A percentile compares a stretch with the other conserved stretches of the same genome.
Evolutionary conservation across 2,329 filamentous ascomycete species (phyloP).

Genomic region (Aspergillus pseudonomiae): DNA sequence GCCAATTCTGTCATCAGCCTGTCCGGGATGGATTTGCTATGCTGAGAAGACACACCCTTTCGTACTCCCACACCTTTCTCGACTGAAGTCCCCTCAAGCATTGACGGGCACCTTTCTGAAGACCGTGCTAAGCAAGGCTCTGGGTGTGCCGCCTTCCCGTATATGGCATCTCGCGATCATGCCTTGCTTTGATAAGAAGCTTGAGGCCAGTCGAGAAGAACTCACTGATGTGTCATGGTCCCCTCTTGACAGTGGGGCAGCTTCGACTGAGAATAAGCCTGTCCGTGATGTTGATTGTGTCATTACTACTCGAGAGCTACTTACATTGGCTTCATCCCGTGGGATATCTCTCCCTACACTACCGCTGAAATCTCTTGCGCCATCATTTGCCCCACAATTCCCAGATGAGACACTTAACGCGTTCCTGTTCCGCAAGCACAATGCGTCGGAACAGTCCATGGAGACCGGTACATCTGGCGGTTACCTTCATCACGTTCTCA

Average conservation of each 20-base stretch:
- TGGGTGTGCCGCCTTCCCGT: constrained; percentile 72
- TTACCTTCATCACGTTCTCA: constrained; percentile 82
- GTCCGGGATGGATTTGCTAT: constrained; percentile 98
- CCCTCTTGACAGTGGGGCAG: constrained; percentile 25
- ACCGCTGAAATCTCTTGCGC: constrained; percentile 59
- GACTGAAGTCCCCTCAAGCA: constrained; percentile 91
- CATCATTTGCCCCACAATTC: constrained; percentile 60
- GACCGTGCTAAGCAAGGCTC: constrained; percentile 72
- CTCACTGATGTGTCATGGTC: constrained; percentile 79
- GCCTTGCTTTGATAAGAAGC: constrained; percentile 99
- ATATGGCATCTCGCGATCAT: constrained; percentile 97
- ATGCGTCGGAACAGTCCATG: constrained; percentile 43
- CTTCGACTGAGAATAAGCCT: constrained; percentile 44
- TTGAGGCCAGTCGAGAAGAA: constrained; percentile 92
- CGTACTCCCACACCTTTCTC: constrained; percentile 85
- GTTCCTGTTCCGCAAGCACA: constrained; percentile 71
- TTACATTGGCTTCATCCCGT: constrained; percentile 83
- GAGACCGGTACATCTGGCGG: constrained; percentile 82
- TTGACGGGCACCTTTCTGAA: constrained; percentile 89
- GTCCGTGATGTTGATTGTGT: constrained; percentile 95
- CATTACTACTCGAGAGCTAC: constrained; percentile 91
- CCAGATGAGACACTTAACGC: constrained; percentile 70
- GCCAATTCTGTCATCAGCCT: constrained; percentile 75
- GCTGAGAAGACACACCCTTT: constrained; percentile 97
- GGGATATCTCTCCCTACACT: constrained; percentile 75